Evolutionary conservation across 2,329 filamentous ascomycete genomes (phyloP).

Genomic region (Colletotrichum sp.): DNA sequence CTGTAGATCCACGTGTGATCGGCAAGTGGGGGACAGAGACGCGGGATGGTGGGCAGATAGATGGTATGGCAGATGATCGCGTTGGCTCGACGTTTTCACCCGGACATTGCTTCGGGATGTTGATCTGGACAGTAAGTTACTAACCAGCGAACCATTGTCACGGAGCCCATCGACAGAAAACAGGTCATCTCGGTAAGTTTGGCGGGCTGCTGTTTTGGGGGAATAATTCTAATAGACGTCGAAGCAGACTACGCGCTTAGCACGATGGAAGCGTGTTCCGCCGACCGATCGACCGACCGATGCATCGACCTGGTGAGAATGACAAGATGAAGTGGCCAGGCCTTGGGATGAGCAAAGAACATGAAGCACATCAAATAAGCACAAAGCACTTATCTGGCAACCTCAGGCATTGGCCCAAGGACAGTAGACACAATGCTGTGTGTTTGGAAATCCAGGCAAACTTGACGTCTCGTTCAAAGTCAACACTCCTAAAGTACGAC

Average conservation of each 20-base stretch:
- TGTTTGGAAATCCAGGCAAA: not conserved
- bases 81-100: not conserved
- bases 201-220: too few species aligned
- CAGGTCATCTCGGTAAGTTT: too few species aligned
- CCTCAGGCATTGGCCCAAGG: not conserved
- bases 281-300: not conserved
- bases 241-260: not conserved
- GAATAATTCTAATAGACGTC: not conserved
- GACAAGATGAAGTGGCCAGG: not conserved
- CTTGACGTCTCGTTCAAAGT: not conserved
- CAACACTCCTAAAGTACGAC: not conserved
- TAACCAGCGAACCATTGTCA: too few species aligned
- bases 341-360: fast-evolving
- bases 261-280: not conserved
- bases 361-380: too few species aligned
- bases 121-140: not conserved
- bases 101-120: not conserved
- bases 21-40: not conserved
- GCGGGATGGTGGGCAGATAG: not conserved
- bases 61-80: not conserved
- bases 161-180: too few species aligned
- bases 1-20: not conserved
- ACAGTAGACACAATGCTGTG: not conserved
- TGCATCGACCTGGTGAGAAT: not conserved
- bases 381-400: not conserved